Evolutionary conservation across 805 yeast genomes (phyloP).

Genomic region (Naumovozyma baii): DNA sequence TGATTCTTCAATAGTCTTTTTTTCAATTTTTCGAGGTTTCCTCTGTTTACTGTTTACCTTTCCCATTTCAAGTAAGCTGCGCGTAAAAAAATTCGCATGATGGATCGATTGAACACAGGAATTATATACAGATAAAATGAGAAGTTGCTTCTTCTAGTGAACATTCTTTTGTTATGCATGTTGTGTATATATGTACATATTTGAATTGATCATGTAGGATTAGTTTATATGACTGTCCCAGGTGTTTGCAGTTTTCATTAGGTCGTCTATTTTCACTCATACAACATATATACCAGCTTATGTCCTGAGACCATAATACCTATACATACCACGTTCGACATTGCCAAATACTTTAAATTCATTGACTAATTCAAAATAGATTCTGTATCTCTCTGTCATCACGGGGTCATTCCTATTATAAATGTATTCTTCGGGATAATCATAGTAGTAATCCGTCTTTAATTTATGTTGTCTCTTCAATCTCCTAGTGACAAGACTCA

Average conservation of each 20-base stretch:
- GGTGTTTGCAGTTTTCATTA: background rate
- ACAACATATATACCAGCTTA: constrained; percentile 13
- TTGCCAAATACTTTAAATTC: constrained; percentile 35
- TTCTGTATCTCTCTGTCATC: constrained; percentile 19
- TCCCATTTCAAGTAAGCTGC: too few species aligned
- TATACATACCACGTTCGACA: constrained; percentile 37
- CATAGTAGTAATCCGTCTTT: constrained; percentile 10
- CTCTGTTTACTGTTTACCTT: background rate
- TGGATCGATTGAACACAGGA: constrained; percentile 31
- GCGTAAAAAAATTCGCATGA: too few species aligned
- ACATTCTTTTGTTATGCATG: too few species aligned
- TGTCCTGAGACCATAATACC: constrained; percentile 35
- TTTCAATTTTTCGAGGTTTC: background rate
- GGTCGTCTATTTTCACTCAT: too few species aligned
- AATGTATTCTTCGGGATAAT: constrained; percentile 19
- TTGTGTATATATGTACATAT: too few species aligned
- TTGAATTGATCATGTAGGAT: background rate
- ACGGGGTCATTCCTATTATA: constrained; percentile 21
- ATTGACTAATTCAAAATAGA: constrained; percentile 25
- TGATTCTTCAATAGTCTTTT: background rate
- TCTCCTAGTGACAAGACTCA: background rate
- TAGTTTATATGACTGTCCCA: background rate
- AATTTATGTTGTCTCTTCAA: background rate
- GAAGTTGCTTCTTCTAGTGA: too few species aligned
- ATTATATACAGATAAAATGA: constrained; percentile 37